Evolutionary conservation across 331 rosid genomes (phyloP).

Genomic region (Acacia concinna): DNA sequence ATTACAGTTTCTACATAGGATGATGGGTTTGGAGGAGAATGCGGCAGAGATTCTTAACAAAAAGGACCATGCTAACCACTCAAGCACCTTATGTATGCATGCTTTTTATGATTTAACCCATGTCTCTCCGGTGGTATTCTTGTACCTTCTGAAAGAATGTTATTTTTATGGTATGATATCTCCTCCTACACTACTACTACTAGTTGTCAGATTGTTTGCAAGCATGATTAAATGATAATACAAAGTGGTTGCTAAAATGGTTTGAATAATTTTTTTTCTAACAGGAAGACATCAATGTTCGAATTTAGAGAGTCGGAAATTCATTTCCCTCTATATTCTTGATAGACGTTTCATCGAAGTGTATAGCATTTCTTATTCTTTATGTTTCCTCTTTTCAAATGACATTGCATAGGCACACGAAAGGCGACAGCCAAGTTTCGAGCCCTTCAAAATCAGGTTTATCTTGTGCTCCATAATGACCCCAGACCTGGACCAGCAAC

Average conservation of each 20-base stretch:
- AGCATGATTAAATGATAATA: not conserved
- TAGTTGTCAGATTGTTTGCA: not conserved
- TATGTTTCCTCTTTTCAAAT: conserved; percentile 35
- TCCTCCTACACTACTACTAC: conserved; percentile 11
- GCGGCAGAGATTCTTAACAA: conserved; percentile 25
- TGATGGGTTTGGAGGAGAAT: conserved; percentile 72
- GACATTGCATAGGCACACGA: conserved; percentile 64
- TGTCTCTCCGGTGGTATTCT: conserved; percentile 76
- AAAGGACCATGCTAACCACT: conserved; percentile 34
- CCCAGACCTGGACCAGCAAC: conserved; percentile 89
- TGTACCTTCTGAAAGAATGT: conserved; percentile 80
- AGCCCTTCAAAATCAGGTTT: conserved; percentile 79
- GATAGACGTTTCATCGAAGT: not conserved
- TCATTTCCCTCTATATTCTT: not conserved
- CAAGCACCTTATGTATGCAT: conserved; percentile 58
- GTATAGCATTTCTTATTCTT: not conserved
- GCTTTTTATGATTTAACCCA: conserved; percentile 64
- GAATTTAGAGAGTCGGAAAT: not conserved
- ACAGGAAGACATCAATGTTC: not conserved
- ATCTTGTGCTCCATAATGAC: conserved; percentile 68
- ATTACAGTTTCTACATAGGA: conserved; percentile 32
- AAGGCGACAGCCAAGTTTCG: conserved; percentile 88
- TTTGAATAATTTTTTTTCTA: not conserved
- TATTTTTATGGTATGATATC: conserved; percentile 65
- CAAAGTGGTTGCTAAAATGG: not conserved